Evolutionary conservation across 495 filamentous ascomycete genomes (phyloP), one percentile per base, ranked within the genome.

Genomic region (Daldinia childiae): DNA sequence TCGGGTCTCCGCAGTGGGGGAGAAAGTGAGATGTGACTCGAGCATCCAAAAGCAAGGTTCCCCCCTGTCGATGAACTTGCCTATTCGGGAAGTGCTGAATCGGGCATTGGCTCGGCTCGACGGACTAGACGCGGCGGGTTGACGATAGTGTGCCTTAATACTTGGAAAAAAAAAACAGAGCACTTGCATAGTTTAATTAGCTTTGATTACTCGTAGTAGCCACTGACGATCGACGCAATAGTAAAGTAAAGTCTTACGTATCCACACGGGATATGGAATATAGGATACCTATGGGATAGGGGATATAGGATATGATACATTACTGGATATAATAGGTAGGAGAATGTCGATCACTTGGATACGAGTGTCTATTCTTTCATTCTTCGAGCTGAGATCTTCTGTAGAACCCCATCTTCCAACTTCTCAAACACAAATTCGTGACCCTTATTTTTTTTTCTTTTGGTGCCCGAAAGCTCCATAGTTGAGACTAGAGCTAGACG

Each of bases 101-200:
- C 50, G 45, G 57, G 43, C 55, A 72, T 64, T 67, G 64, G 64
- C 6, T 58, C 64, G 34, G 43, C 34, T 60, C 3, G 43, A 64
- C 45, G 36, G 54, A 36, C 30, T 19, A n/a, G n/a, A 56, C 21
- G 58, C 59, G 58, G 43, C n/a, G n/a, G 14, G 21, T 52, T 60
- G 34, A 2, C 15, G 64, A 68, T 68, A 64, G 69, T 58, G 55
- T 51, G 26, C 58, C 34, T n/a, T 3, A 57, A 62, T 51, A 58
- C 57, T 71, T 66, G 58, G 68, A 62, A 66, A 45, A 52, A 15
- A 50, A 58, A 58, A 58, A 60, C 51, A 48, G 59, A 17, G 14
- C 51, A 66, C 55, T 51, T 52, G 55, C 64, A 72, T 72, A 36
- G 60, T 72, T 72, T 72, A 17, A 72, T 72, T 67, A 72, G 36